These are phyloP conservation scores for Lipomyces kockii DNA, from an alignment of 805 yeast genomes.

Conservation along the genomic window DNA sequence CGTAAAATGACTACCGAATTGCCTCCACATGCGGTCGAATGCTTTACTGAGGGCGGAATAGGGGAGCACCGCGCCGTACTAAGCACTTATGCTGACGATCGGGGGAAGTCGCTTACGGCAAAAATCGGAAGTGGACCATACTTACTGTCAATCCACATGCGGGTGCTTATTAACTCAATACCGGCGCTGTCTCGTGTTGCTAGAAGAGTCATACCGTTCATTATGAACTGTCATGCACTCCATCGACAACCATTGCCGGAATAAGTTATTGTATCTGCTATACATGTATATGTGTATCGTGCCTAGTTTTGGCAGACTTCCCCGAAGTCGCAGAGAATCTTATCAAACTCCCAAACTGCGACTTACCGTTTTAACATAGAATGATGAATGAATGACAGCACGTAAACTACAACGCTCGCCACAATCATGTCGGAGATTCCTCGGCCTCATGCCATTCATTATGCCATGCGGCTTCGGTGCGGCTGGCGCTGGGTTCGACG, in stretches of 20 bases:
- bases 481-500: neutral
- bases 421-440: neutral
- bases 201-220: neutral
- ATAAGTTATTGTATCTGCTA: neutral
- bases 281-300: too few relatives aligned
- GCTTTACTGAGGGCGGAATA: too few relatives aligned
- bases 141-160: too few relatives aligned
- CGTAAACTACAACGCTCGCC: neutral
- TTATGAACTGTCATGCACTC: neutral
- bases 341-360: neutral
- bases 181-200: neutral
- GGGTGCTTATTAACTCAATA: neutral
- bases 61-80: too few relatives aligned
- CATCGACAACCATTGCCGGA: neutral
- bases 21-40: too few relatives aligned
- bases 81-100: neutral
- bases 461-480: neutral
- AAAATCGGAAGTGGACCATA: neutral
- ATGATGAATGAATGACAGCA: neutral
- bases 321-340: neutral
- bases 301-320: neutral
- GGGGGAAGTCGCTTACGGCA: neutral
- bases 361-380: too few relatives aligned
- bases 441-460: neutral
- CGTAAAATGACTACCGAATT: too few relatives aligned